phyloP scores from a whole-genome alignment of 495 filamentous ascomycete species.

The Neurospora discreta region DNA sequence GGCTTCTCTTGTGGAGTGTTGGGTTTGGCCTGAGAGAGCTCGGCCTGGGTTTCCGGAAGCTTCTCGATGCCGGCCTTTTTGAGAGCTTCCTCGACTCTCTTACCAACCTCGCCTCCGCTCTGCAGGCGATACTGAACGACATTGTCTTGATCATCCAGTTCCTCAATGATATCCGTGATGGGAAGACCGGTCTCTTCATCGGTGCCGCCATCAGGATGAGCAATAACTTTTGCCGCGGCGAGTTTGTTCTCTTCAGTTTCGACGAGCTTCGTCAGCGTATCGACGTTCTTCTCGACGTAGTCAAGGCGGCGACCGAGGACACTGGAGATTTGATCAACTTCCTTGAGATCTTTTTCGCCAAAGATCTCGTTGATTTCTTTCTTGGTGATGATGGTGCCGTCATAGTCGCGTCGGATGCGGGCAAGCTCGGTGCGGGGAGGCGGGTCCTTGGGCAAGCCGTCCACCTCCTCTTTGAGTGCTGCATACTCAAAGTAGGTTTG shows the following conservation, averaged over 20 bases:
- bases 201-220: conserved; percentile 36
- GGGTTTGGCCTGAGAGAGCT: neutral
- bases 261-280: conserved; percentile 56
- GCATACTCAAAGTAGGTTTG: conserved; percentile 88
- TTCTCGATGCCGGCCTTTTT: conserved; percentile 49
- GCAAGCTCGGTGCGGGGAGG: conserved; percentile 42
- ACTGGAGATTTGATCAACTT: conserved; percentile 50
- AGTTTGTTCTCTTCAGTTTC: conserved; percentile 57
- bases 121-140: conserved; percentile 55
- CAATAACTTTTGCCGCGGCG: conserved; percentile 35
- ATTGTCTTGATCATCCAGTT: conserved; percentile 86
- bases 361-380: conserved; percentile 56
- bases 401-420: conserved; percentile 28
- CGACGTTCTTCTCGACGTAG: conserved; percentile 75
- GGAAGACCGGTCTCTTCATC: conserved; percentile 54
- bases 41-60: conserved; percentile 8
- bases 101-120: conserved; percentile 47
- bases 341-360: conserved; percentile 38
- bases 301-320: conserved; percentile 69
- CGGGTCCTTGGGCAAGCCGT: conserved; percentile 25
- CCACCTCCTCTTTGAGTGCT: conserved; percentile 72
- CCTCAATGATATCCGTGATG: conserved; percentile 78
- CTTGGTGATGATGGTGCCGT: conserved; percentile 32
- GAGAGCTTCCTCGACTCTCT: conserved; percentile 54
- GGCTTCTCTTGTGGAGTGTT: neutral